phyloP scores from a whole-genome alignment of 192 early-diverging fungal species.

The Coemansia sp. region DNA sequence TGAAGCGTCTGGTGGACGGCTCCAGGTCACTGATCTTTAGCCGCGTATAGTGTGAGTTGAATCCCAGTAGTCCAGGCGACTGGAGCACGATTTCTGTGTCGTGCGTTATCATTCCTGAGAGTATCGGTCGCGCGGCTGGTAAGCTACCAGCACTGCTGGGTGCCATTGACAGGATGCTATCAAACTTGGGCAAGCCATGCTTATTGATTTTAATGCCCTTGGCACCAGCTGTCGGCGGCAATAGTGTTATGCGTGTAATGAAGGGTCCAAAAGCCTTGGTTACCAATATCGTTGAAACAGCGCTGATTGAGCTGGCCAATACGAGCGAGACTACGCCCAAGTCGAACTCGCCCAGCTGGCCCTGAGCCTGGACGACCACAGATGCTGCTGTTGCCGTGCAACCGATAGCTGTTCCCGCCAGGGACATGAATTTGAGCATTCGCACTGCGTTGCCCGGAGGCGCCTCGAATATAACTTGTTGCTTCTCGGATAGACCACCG shows the following conservation, averaged over 20 bases:
- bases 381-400: conserved; percentile 38
- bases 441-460: conserved; percentile 40
- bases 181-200: conserved; percentile 50
- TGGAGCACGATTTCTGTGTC: conserved; percentile 43
- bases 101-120: conserved; percentile 23
- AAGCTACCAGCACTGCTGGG: neutral
- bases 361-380: conserved; percentile 19
- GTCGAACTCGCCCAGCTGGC: conserved; percentile 25
- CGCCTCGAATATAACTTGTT: conserved; percentile 36
- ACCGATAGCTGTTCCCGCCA: conserved; percentile 32
- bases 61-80: conserved; percentile 42
- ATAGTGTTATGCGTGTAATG: conserved; percentile 39
- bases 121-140: conserved; percentile 11
- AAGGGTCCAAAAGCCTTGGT: conserved; percentile 50
- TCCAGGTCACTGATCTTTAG: conserved; percentile 32
- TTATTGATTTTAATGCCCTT: conserved; percentile 19
- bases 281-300: conserved; percentile 37
- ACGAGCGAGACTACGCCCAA: conserved; percentile 24
- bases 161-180: conserved; percentile 37
- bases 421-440: conserved; percentile 57
- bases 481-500: neutral
- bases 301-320: conserved; percentile 41
- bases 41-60: conserved; percentile 25
- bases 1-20: conserved; percentile 23
- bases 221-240: conserved; percentile 12